These are phyloP conservation scores for Tarenaya hassleriana DNA, from an alignment of 345 rosid species.

Conservation along the genomic window DNA sequence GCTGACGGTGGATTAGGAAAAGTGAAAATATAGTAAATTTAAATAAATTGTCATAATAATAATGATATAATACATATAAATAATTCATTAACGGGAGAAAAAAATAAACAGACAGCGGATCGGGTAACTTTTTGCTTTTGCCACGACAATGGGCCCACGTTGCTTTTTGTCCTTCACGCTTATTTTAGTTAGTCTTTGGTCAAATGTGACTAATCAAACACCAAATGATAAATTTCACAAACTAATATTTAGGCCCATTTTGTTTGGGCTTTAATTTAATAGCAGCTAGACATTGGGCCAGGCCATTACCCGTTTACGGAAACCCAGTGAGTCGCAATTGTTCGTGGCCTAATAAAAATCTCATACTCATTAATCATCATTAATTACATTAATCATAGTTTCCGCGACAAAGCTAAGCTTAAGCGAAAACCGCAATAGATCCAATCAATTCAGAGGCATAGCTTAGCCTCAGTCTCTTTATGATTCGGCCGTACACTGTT, in stretches of 20 bases:
- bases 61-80: neutral
- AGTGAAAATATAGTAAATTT: neutral
- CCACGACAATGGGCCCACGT: slow-evolving; percentile 21
- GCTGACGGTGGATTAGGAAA: neutral
- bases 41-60: neutral
- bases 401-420: slow-evolving; percentile 19
- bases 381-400: no score
- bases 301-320: slow-evolving; percentile 20
- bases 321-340: no score
- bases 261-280: neutral
- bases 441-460: no score
- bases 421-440: neutral
- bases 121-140: slow-evolving; percentile 12
- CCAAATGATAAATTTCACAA: no score
- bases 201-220: slow-evolving; percentile 19
- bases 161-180: slow-evolving; percentile 35
- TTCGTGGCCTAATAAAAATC: no score
- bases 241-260: neutral
- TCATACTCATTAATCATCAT: no score
- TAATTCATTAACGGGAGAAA: neutral
- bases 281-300: neutral
- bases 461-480: no score
- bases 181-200: slow-evolving; percentile 25
- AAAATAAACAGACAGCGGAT: slow-evolving; percentile 19
- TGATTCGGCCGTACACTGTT: no score